Conservation (phyloP, 2,329 filamentous ascomycete species). For the Fusarium coicis region DNA sequence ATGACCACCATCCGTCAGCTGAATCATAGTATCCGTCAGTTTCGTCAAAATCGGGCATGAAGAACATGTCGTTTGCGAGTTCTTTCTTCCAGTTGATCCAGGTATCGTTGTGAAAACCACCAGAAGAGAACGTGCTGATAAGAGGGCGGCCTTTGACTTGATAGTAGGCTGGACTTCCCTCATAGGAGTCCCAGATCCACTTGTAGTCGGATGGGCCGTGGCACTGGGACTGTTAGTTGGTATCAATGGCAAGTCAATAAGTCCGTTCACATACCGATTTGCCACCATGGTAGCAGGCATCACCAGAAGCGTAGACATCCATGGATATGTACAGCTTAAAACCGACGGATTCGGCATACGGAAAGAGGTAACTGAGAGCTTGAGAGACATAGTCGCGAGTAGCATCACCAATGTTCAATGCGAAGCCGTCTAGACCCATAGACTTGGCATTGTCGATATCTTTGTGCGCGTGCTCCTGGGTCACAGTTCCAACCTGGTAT, state of each 20-base stretch:
- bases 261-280: background rate
- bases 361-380: background rate
- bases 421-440: background rate
- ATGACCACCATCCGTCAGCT: background rate
- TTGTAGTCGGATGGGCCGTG: background rate
- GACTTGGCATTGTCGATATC: background rate
- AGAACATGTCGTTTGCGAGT: background rate
- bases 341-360: background rate
- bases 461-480: background rate
- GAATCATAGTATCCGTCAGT: background rate
- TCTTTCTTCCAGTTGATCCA: background rate
- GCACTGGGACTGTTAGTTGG: background rate
- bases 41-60: background rate
- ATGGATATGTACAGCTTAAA: background rate
- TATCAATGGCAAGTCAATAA: rapidly evolving
- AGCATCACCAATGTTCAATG: background rate
- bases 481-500: background rate
- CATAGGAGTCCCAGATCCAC: background rate
- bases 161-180: background rate
- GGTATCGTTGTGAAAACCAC: background rate
- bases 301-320: background rate
- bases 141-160: background rate
- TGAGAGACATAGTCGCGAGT: background rate
- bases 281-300: background rate
- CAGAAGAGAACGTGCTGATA: background rate